Percentiles rank a stretch among this genome's conserved stretches.
phyloP scores from a whole-genome alignment of 192 early-diverging fungal genomes.

The Rhizoclosmatium sp. region DNA sequence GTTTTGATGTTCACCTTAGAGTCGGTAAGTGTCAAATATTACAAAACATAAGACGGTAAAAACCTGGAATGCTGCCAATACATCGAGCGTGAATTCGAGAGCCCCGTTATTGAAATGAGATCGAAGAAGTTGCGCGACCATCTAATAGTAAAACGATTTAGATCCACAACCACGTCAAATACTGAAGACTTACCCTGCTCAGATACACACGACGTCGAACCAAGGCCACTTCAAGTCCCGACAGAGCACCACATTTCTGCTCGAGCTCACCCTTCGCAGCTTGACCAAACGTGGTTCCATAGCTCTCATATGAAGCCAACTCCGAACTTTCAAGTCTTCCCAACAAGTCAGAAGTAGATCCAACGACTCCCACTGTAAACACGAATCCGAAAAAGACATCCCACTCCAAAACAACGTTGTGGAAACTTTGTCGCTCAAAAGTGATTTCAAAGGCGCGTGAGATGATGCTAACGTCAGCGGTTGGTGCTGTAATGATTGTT shows the following conservation, averaged over 20 bases:
- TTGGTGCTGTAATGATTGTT: not conserved
- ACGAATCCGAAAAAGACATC: slow-evolving; percentile 2
- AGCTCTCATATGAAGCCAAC: not conserved
- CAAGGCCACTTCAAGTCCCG: not conserved
- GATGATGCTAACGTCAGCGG: not conserved
- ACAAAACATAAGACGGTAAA: too few relatives aligned
- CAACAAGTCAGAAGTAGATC: not conserved
- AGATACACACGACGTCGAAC: not conserved
- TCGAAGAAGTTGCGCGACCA: not conserved
- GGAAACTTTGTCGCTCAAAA: slow-evolving; percentile 8
- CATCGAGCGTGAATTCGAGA: not conserved
- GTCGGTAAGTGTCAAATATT: not conserved
- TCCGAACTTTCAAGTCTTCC: not conserved
- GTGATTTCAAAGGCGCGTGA: slow-evolving; percentile 20
- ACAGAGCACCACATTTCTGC: not conserved
- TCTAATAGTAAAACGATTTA: not conserved
- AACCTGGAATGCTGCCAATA: not conserved
- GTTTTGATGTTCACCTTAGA: not conserved
- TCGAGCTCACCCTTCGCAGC: not conserved
- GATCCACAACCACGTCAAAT: not conserved
- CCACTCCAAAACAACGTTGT: not conserved
- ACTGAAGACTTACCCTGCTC: not conserved
- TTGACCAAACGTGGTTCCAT: not conserved
- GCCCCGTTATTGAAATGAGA: not conserved
- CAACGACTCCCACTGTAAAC: slow-evolving; percentile 17